phyloP scores from a whole-genome alignment of 768 basidiomycete genomes.

The Suillus luteus region DNA sequence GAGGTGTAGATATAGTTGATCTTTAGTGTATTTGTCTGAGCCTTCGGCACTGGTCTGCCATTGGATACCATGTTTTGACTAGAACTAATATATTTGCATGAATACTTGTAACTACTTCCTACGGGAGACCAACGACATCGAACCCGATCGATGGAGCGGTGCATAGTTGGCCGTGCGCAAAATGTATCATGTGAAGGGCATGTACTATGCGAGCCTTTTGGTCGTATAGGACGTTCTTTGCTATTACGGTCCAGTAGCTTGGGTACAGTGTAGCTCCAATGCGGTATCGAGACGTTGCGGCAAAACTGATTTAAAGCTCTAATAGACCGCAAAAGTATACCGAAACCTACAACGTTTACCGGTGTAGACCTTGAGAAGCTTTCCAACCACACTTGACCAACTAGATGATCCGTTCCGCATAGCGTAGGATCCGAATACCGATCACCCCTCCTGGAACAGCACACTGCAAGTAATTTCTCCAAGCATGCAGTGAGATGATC shows the following conservation, averaged over 20 bases:
- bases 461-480: no score
- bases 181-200: not conserved
- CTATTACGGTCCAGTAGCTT: not conserved
- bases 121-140: not conserved
- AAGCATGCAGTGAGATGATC: no score
- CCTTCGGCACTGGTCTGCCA: not conserved
- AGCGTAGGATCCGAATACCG: no score
- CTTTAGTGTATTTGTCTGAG: not conserved
- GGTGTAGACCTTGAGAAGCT: no score
- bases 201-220: not conserved
- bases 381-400: no score
- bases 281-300: not conserved
- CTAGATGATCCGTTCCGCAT: no score
- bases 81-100: not conserved
- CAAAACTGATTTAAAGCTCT: no score
- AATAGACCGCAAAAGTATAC: no score
- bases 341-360: no score
- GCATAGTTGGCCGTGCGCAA: not conserved
- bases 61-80: conserved; percentile 1
- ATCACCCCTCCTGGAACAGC: no score
- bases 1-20: conserved; percentile 19
- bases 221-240: not conserved
- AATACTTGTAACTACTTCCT: not conserved
- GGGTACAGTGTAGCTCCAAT: not conserved
- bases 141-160: not conserved